Base-by-base conservation (phyloP, 768 basidiomycete species). In the Mycena rosella region DNA sequence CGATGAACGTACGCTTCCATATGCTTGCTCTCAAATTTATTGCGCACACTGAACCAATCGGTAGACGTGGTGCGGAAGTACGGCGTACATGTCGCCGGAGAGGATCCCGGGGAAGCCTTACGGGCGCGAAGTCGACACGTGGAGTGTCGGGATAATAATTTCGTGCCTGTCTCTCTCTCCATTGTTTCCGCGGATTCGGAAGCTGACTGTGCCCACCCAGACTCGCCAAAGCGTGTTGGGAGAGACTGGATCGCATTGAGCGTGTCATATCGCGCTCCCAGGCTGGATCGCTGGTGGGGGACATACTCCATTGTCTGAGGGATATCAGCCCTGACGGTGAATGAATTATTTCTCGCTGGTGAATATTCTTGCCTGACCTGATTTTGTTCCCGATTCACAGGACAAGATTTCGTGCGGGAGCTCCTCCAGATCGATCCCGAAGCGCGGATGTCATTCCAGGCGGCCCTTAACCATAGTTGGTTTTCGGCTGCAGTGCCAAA, bases 361-460 rank as follows among this genome's bases (percentile, higher is more conserved):
- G n/a, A 8, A 5, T 3, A 20, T 11, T n/a, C 18, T 49, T 13
- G 7, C 22, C 17, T 5, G n/a, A n/a, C 49, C 49, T 51, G 49
- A 51, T 2, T 18, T 30, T 7, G 3, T 42, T 42, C 18, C 26
- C 17, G 1, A 17, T 34, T 60, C 24, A 10, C 22, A 51, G 59
- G 36, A 15, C 38, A 53, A 24, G 27, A 40, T 53, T 51, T 62
- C 32, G 20, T 30, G 42, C 26, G 11, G 17, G 4, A 51, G 29
- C 49, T 51, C 20, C 49, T 51, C 27, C 29, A 49, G 34, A 60
- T 34, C 10, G 47, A 48, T 6, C 49, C 49, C 9, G 15, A 30
- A 5, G 20, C 2, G 27, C 60, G 60, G 20, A 62, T 62, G 34
- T 42, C 60, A 26, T 62, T 52, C 34, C n/a, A 62, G 42, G 34